A percentile compares a stretch with the other conserved stretches of the same genome.
These are phyloP conservation scores for Peterozyma toletana DNA, from an alignment of 805 yeast genomes.

Conservation along the genomic window DNA sequence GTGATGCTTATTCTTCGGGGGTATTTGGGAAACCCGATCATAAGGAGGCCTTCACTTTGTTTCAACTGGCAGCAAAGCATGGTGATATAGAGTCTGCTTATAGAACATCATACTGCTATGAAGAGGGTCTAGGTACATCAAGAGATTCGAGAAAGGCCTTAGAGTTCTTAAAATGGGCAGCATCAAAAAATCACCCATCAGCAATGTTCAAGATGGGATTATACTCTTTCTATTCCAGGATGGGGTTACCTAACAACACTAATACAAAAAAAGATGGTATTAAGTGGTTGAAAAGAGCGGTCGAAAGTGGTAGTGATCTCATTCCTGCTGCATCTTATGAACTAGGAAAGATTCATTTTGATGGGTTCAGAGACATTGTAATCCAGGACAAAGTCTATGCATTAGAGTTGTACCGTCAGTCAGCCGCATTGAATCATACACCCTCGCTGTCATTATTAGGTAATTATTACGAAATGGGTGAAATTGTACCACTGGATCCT, in stretches of 20 bases:
- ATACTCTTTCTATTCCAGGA: constrained; percentile 73
- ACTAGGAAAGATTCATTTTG: constrained; percentile 73
- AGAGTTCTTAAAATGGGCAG: constrained; percentile 79
- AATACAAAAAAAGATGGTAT: constrained; percentile 79
- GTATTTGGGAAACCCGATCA: constrained; percentile 76
- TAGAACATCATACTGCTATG: constrained; percentile 85
- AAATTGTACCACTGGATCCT: constrained; percentile 66
- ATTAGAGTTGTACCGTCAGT: constrained; percentile 75
- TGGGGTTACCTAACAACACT: constrained; percentile 70
- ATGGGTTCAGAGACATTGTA: constrained; percentile 82
- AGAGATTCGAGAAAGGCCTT: constrained; percentile 83
- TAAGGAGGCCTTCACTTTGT: constrained; percentile 66
- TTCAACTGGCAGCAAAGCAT: constrained; percentile 88
- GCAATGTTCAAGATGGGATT: constrained; percentile 92
- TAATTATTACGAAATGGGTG: constrained; percentile 77
- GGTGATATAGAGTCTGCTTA: constrained; percentile 90
- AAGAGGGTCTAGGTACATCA: constrained; percentile 89
- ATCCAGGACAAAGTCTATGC: constrained; percentile 82
- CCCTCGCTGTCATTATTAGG: constrained; percentile 80
- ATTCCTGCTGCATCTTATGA: constrained; percentile 95
- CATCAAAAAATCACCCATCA: constrained; percentile 89
- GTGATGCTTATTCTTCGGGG: constrained; percentile 84
- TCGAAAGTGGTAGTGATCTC: constrained; percentile 73
- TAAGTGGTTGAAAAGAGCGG: constrained; percentile 87
- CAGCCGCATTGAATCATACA: constrained; percentile 81